Evolutionary conservation across 1,284 basidiomycete genomes (phyloP).

Genomic region (Pisolithus thermaeus): DNA sequence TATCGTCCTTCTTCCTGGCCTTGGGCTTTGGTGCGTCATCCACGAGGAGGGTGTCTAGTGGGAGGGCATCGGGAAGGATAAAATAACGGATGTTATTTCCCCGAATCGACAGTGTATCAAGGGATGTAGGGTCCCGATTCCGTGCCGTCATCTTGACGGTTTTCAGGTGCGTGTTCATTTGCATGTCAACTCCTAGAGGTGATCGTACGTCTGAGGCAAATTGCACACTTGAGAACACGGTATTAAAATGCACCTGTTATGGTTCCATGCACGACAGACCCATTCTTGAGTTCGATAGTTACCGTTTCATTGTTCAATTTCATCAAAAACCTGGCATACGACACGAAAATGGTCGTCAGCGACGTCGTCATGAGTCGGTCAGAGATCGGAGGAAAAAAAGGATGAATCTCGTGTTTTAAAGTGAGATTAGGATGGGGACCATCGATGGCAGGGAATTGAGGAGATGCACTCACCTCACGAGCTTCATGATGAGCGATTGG

Average conservation of each 20-base stretch:
- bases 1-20: conserved; percentile 74
- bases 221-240: neutral
- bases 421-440: conserved; percentile 9
- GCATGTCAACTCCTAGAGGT: conserved; percentile 81
- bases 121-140: conserved; percentile 76
- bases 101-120: conserved; percentile 87
- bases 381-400: neutral
- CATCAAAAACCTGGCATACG: conserved; percentile 83
- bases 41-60: conserved; percentile 92
- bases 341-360: conserved; percentile 15
- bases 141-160: conserved; percentile 93
- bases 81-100: conserved; percentile 94
- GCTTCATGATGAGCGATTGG: conserved; percentile 40
- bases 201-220: neutral
- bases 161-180: conserved; percentile 97
- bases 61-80: conserved; percentile 93
- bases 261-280: conserved; percentile 91
- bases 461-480: conserved; percentile 36
- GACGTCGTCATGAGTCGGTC: conserved; percentile 3
- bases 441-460: no score
- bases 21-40: conserved; percentile 98
- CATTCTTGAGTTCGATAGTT: conserved; percentile 97
- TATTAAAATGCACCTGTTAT: conserved; percentile 74
- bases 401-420: conserved; percentile 1
- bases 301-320: conserved; percentile 99